Evolutionary conservation across 2,329 filamentous ascomycete species (phyloP).

Genomic region (Nemania sp.): DNA sequence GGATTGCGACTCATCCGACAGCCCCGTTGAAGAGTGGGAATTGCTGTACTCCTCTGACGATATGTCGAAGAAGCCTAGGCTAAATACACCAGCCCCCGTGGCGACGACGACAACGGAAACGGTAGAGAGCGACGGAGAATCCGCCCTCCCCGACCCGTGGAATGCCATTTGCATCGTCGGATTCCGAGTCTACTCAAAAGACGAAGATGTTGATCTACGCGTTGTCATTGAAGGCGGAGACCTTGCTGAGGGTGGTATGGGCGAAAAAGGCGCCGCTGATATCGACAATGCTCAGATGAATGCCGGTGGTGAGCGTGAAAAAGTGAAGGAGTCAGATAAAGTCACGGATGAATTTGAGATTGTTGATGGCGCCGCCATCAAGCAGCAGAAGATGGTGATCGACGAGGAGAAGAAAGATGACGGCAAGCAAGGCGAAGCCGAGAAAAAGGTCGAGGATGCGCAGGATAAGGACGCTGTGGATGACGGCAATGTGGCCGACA

Average conservation of each 20-base stretch:
- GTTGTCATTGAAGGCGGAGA: conserved; percentile 68
- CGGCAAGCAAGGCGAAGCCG: conserved; percentile 24
- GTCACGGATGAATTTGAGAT: conserved; percentile 51
- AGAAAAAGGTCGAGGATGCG: conserved; percentile 30
- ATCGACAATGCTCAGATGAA: conserved; percentile 69
- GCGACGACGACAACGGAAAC: conserved; percentile 43
- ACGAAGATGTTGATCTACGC: conserved; percentile 65
- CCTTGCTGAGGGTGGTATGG: conserved; percentile 67
- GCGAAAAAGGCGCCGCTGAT: conserved; percentile 66
- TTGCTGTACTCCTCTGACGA: conserved; percentile 70
- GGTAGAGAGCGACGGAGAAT: conserved; percentile 57
- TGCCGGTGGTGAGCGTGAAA: conserved; percentile 61
- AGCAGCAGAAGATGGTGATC: conserved; percentile 52
- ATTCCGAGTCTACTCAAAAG: conserved; percentile 57
- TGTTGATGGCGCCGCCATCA: conserved; percentile 46
- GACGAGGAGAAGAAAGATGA: conserved; percentile 45
- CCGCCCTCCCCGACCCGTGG: conserved; percentile 54
- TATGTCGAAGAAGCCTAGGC: conserved; percentile 63
- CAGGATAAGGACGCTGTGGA: conserved; percentile 24
- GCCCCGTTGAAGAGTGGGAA: conserved; percentile 70
- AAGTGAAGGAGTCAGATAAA: conserved; percentile 46
- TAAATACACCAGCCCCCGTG: conserved; percentile 47
- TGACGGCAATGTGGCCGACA: conserved; percentile 41
- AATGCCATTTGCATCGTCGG: conserved; percentile 58
- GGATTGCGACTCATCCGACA: conserved; percentile 68